Evolutionary conservation across 352 stramenopile species (phyloP).

Genomic region (Phytopythium delawarense): DNA sequence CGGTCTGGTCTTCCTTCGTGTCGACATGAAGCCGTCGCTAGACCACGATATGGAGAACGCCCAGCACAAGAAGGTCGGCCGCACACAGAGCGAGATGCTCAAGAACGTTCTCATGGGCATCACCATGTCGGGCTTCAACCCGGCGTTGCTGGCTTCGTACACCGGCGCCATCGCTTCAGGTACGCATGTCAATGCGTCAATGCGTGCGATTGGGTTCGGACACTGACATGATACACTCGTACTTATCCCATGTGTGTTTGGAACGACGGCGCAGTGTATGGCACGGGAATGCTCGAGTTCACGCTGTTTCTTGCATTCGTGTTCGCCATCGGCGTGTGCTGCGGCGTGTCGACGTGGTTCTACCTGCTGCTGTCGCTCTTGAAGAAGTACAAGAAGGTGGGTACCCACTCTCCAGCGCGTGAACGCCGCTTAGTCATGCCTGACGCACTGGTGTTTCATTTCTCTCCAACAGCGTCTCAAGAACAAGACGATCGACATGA

Average conservation of each 20-base stretch:
- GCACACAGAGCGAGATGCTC: slow-evolving; percentile 56
- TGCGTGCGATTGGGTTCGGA: not conserved
- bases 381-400: slow-evolving; percentile 89
- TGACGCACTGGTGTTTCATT: slow-evolving; percentile 3
- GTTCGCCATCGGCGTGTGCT: slow-evolving; percentile 81
- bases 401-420: slow-evolving; percentile 1
- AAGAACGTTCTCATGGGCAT: slow-evolving; percentile 84
- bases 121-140: slow-evolving; percentile 88
- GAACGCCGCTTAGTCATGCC: not conserved
- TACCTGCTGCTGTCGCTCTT: slow-evolving; percentile 81
- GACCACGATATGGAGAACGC: slow-evolving; percentile 49
- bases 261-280: slow-evolving; percentile 51
- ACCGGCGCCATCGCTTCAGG: slow-evolving; percentile 84
- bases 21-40: slow-evolving; percentile 73
- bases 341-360: slow-evolving; percentile 87
- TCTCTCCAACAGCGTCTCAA: slow-evolving; percentile 54
- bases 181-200: slow-evolving; percentile 11
- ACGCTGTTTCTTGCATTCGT: slow-evolving; percentile 79
- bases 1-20: slow-evolving; percentile 74
- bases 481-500: slow-evolving; percentile 77
- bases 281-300: slow-evolving; percentile 84
- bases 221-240: not conserved
- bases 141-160: slow-evolving; percentile 79
- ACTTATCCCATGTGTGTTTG: not conserved
- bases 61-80: slow-evolving; percentile 44